These are phyloP conservation scores for Melocanna baccifera DNA, from an alignment of 176 grass and related monocot genomes.

Conservation along the genomic window DNA sequence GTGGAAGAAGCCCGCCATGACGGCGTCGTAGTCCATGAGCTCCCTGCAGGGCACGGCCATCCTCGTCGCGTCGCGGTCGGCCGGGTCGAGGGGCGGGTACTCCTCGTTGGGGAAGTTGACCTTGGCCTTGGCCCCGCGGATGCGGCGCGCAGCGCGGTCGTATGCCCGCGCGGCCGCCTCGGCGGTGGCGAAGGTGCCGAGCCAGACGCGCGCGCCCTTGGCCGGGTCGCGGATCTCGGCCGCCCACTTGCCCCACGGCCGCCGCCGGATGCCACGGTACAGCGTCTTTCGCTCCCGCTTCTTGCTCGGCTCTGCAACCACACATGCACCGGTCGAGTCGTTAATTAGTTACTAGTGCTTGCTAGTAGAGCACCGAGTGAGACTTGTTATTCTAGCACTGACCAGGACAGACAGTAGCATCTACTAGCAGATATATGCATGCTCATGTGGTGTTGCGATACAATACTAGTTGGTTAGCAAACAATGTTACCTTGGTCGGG, in stretches of 20 bases:
- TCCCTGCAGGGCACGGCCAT: not conserved
- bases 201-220: slow-evolving; percentile 80
- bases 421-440: no score
- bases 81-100: slow-evolving; percentile 19
- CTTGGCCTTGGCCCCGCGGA: slow-evolving; percentile 82
- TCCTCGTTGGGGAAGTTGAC: slow-evolving; percentile 94
- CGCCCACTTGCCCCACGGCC: slow-evolving; percentile 93
- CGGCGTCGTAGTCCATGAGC: slow-evolving; percentile 24
- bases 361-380: not conserved
- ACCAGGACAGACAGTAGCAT: no score
- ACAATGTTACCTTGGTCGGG: not conserved
- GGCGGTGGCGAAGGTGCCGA: slow-evolving; percentile 83
- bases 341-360: not conserved
- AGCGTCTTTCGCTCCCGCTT: slow-evolving; percentile 52
- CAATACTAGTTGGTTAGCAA: not conserved
- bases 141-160: slow-evolving; percentile 68
- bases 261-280: slow-evolving; percentile 86
- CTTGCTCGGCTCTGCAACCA: slow-evolving; percentile 24
- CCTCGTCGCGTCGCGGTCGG: not conserved
- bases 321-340: not conserved
- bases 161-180: slow-evolving; percentile 76
- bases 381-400: no score
- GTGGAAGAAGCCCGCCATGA: slow-evolving; percentile 36
- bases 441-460: not conserved
- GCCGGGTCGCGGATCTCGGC: slow-evolving; percentile 87